Evolutionary conservation across 192 early-diverging fungal species (phyloP).

Genomic region (Linnemannia elongata): DNA sequence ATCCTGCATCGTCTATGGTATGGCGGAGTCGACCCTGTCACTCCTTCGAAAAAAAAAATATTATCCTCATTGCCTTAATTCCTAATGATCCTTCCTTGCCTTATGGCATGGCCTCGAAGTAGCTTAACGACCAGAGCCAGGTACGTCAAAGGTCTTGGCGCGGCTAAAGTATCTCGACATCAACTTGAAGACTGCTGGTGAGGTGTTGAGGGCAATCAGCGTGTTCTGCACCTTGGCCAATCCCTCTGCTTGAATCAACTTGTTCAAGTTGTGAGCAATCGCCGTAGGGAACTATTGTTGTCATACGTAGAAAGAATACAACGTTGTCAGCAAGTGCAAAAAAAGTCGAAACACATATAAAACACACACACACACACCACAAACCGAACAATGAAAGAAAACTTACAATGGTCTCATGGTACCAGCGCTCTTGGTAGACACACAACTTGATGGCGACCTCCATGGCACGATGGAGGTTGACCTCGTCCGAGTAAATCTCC

Average conservation of each 20-base stretch:
- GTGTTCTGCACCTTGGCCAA: conserved; percentile 94
- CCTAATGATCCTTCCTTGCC: too few relatives aligned
- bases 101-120: too few relatives aligned
- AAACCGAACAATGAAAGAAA: not conserved
- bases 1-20: conserved; percentile 5
- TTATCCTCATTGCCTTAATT: not conserved
- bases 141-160: conserved; percentile 80
- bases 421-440: conserved; percentile 90
- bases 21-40: not conserved
- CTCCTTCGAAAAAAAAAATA: not conserved
- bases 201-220: conserved; percentile 89
- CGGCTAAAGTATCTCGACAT: conserved; percentile 79
- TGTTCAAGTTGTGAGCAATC: conserved; percentile 87
- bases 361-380: not conserved
- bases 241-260: conserved; percentile 88
- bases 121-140: conserved; percentile 74
- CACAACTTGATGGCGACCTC: conserved; percentile 86
- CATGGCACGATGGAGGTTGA: conserved; percentile 85
- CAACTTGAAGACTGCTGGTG: conserved; percentile 79
- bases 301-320: not conserved
- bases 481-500: conserved; percentile 84
- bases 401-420: conserved; percentile 89
- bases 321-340: not conserved
- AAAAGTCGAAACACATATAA: not conserved
- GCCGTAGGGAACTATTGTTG: conserved; percentile 85